Evolutionary conservation across 2,329 filamentous ascomycete species (phyloP).

Genomic region (Trichoderma aggressivum): DNA sequence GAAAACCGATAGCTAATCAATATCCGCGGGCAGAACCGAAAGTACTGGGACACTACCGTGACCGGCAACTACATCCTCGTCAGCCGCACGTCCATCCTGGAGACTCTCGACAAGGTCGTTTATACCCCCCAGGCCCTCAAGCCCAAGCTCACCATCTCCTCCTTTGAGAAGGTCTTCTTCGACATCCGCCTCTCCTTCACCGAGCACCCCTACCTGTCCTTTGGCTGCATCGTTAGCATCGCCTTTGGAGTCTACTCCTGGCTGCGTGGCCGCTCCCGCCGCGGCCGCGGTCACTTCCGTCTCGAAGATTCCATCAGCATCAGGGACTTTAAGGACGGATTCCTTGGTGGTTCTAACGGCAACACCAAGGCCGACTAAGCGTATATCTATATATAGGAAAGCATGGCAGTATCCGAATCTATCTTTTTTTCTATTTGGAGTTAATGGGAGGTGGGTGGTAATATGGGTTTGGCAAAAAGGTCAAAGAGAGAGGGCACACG

Average conservation of each 20-base stretch:
- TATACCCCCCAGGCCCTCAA: constrained; percentile 66
- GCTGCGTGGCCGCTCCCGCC: constrained; percentile 53
- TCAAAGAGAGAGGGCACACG: not conserved
- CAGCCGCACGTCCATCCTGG: constrained; percentile 84
- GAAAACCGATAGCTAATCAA: not conserved
- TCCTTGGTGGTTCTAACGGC: constrained; percentile 47
- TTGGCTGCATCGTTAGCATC: constrained; percentile 57
- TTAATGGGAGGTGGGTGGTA: constrained; percentile 7
- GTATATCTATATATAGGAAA: not conserved
- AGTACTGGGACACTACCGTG: constrained; percentile 90
- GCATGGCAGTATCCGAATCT: not conserved
- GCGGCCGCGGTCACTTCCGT: constrained; percentile 57
- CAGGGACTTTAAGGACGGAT: constrained; percentile 60
- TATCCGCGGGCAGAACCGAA: constrained; percentile 62
- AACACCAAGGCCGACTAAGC: constrained; percentile 37
- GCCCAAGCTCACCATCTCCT: constrained; percentile 73
- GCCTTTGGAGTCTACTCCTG: constrained; percentile 51
- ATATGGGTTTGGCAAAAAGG: constrained; percentile 6
- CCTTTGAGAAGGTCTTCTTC: constrained; percentile 68
- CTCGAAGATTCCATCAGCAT: constrained; percentile 54
- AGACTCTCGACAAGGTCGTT: constrained; percentile 73
- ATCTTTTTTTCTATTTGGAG: constrained; percentile 17
- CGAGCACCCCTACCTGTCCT: constrained; percentile 57
- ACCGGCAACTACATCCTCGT: constrained; percentile 88
- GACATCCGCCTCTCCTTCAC: constrained; percentile 57